Evolutionary conservation across 306 rosid genomes (phyloP), one percentile per base, ranked within the genome.

Genomic region (Vicia faba): DNA sequence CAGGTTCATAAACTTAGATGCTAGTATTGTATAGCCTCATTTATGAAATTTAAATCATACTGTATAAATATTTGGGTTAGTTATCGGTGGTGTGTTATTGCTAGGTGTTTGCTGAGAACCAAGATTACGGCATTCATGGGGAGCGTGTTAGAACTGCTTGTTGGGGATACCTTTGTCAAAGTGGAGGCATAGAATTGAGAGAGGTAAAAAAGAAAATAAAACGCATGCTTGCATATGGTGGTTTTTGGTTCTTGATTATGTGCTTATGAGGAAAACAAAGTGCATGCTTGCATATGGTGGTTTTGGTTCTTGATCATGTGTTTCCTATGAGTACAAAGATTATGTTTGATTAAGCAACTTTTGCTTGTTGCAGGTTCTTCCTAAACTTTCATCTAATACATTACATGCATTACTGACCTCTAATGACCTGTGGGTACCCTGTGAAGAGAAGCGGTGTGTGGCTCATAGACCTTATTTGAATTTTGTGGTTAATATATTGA

Each of bases 131-230:
- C 69, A 73, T 84, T 79, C 91, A 93, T 64, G 97, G 99, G 66
- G 99, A 93, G 36, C 97, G 92, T 33, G 99, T 93, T 57, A 83
- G 96, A 78, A 93, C 78, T 79, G 97, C 99, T 75, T 93, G 99
- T 84, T 93, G 97, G 99, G 99, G 99, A 18, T 93, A 90, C 82
- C 99, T 93, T 66, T 93, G 99, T 81, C 99, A 93, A 86, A 90
- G 99, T 78, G 97, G 99, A 33, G 77, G 96, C 85, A 83, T 88
- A 91, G 97, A 90, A 78, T 86, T 93, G 86, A 93, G 88, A 84
- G 97, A 86, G 99, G 99, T 93, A 85, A 74, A 8, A 15, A 48
- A 72, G 56, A 73, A 64, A 64, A 43, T 48, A 51, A 73, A 54
- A 29, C 39, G 38, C 16, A 18, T 43, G 13, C 66, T 69, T 80